phyloP scores from a whole-genome alignment of 306 rosid species.

The Pterocarpus macrocarpus region DNA sequence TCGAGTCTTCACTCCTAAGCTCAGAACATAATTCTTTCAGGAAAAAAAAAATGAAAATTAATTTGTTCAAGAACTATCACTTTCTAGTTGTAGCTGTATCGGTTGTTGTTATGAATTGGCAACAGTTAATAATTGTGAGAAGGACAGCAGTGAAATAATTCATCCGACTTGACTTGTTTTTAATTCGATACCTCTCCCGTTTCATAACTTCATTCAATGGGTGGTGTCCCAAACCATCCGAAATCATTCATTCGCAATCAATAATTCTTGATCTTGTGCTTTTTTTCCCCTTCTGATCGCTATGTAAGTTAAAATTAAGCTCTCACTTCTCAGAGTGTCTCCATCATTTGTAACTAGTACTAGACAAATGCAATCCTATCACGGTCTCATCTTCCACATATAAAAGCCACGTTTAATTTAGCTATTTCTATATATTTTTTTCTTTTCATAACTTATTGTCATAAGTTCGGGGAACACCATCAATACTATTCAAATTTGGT shows the following conservation, averaged over 20 bases:
- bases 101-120: constrained; percentile 34
- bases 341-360: background rate
- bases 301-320: no score
- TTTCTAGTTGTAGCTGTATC: constrained; percentile 43
- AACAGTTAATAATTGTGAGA: constrained; percentile 48
- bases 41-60: background rate
- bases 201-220: constrained; percentile 49
- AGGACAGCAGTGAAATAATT: constrained; percentile 52
- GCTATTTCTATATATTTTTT: background rate
- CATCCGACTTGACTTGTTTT: constrained; percentile 45
- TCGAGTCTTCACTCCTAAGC: background rate
- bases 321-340: background rate
- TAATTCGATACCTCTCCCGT: constrained; percentile 4
- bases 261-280: background rate
- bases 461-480: constrained; percentile 16
- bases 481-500: background rate
- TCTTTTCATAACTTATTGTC: background rate
- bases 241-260: background rate
- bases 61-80: constrained; percentile 45
- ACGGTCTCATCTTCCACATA: background rate
- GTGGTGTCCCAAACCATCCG: background rate
- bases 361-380: constrained; percentile 18
- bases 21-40: background rate
- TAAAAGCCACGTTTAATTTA: constrained; percentile 7
- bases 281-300: no score